These are phyloP conservation scores for Alopecurus myosuroides DNA, from an alignment of 176 grass and related monocot species.

Conservation along the genomic window DNA sequence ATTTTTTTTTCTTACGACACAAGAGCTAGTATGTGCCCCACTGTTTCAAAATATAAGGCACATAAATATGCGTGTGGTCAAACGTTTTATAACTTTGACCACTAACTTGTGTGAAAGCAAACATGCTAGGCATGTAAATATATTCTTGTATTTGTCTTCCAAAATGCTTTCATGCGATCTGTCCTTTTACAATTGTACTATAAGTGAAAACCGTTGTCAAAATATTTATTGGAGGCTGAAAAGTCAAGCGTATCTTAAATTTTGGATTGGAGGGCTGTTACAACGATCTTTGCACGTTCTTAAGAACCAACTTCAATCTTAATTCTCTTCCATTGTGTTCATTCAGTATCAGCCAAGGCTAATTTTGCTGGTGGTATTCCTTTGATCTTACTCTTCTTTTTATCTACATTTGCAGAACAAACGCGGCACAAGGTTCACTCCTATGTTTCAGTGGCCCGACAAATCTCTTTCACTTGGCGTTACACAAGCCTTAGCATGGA, in stretches of 20 bases:
- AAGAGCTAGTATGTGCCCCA: background rate
- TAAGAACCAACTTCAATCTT: background rate
- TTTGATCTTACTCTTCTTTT: background rate
- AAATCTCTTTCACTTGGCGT: conserved; percentile 80
- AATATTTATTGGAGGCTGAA: background rate
- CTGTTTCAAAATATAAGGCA: background rate
- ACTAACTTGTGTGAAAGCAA: background rate
- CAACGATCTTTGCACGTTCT: background rate
- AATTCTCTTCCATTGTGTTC: background rate
- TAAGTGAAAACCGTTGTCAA: background rate
- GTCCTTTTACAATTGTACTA: background rate
- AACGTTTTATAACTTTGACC: background rate
- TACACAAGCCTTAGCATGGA: conserved; percentile 64
- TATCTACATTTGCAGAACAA: conserved; percentile 56
- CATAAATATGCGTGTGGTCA: background rate
- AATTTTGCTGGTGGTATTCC: background rate
- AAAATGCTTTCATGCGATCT: background rate
- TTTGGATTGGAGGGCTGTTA: background rate
- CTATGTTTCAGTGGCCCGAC: conserved; percentile 70
- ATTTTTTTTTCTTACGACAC: background rate
- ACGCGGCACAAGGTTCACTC: conserved; percentile 57
- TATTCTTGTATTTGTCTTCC: background rate
- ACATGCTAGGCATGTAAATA: background rate
- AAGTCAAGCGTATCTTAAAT: background rate
- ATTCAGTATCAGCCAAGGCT: background rate